Evolutionary conservation across 495 filamentous ascomycete genomes (phyloP).

Genomic region (Penicillium argentinense): DNA sequence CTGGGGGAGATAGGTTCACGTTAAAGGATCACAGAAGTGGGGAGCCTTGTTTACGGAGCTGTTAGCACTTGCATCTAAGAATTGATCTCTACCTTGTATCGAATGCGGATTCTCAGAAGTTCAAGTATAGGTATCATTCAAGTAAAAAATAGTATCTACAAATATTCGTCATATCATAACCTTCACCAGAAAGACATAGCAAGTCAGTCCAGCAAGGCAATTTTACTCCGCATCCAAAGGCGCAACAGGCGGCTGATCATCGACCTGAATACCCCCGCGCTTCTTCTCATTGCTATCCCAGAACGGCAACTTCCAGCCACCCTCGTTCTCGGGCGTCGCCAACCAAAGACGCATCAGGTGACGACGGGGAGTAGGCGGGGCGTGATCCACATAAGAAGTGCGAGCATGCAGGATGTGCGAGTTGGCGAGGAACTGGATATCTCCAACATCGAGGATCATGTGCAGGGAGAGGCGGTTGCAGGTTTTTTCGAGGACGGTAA

Average conservation of each 20-base stretch:
- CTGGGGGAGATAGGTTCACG: background rate
- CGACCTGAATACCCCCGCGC: slow-evolving; percentile 82
- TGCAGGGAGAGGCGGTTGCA: slow-evolving; percentile 65
- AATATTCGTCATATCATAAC: slow-evolving; percentile 6
- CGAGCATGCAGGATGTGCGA: slow-evolving; percentile 68
- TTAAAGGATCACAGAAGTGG: no score
- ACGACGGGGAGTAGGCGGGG: slow-evolving; percentile 60
- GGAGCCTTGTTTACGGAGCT: no score
- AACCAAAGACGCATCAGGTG: slow-evolving; percentile 89
- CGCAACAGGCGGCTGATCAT: slow-evolving; percentile 67
- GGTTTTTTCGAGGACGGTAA: slow-evolving; percentile 64
- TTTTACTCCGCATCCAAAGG: slow-evolving; percentile 71
- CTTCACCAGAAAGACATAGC: no score
- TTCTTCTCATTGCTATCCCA: slow-evolving; percentile 80
- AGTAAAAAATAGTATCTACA: slow-evolving; percentile 9
- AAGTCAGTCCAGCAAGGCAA: background rate
- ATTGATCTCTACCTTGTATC: no score
- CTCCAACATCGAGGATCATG: slow-evolving; percentile 76
- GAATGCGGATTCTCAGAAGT: background rate
- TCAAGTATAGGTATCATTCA: slow-evolving; percentile 20
- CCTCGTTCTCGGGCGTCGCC: slow-evolving; percentile 74
- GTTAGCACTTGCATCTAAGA: no score
- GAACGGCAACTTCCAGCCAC: slow-evolving; percentile 83
- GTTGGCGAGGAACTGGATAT: slow-evolving; percentile 76
- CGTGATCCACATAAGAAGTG: slow-evolving; percentile 66